Evolutionary conservation across 306 rosid genomes (phyloP), one percentile per base, ranked within the genome.

Genomic region (Gastrolobium villosum): DNA sequence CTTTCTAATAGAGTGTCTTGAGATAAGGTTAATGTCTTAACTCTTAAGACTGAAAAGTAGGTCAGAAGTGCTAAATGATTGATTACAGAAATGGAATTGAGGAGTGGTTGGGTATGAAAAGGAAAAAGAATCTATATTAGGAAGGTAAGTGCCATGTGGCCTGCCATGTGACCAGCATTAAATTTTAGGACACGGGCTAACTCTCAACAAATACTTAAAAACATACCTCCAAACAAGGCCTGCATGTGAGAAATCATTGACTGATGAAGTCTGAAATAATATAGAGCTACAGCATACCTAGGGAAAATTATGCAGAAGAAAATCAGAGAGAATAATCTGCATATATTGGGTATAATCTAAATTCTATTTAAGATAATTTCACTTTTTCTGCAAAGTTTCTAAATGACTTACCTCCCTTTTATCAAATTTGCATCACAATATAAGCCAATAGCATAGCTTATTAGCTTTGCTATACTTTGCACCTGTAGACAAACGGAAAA

Each of bases 91-190:
- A 75, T 77, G 59, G 53, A 65, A 61, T 14, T 75, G 14, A 65
- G 77, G 76, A 82, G 79, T 75, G 36, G 84, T 73, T 84, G 84
- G 80, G 77, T 86, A 32, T 75, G 74, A 70, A 81, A 14, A 59
- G 40, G 41, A 72, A 79, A 83, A 74, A 64, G 85, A 80, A 78
- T n/a, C 70, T 77, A 70, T 41, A 71, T 81, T 74, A 73, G 86
- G 77, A 82, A 77, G 75, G 71, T 76, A 79, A 82, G 85, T 76
- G 81, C 70, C 96, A 90, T 90, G 93, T 94, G 96, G 82, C 63
- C 31, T 71, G 88, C 90, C 98, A 94, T 88, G 98, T 92, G 96
- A 89, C 83, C 79, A 35, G 78, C 84, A 90, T 85, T 85, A 70
- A 77, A 88, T 74, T 79, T 88, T 74, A 70, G 81, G 67, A 79